A percentile compares a stretch with the other conserved stretches of the same genome.
phyloP scores from a whole-genome alignment of 129 eudicot genomes.

The Silybum marianum region DNA sequence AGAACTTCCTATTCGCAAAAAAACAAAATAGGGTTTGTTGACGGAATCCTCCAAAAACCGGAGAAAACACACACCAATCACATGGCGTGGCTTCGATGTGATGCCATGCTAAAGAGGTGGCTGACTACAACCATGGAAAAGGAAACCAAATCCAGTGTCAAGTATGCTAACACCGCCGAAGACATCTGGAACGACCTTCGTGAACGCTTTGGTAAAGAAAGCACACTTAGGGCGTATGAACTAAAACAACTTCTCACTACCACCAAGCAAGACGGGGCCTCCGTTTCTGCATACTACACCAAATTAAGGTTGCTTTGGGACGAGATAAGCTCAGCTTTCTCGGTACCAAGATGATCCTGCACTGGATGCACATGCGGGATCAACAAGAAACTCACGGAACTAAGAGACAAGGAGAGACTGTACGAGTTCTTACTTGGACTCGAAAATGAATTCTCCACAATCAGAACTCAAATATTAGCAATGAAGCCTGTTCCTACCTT shows the following conservation, averaged over 20 bases:
- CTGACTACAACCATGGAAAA: not conserved
- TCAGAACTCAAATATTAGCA: not conserved
- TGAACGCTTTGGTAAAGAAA: not conserved
- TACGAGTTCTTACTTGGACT: not conserved
- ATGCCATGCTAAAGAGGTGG: slow-evolving; percentile 8
- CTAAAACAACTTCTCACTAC: not conserved
- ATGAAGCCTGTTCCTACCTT: not conserved
- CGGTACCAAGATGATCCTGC: not conserved
- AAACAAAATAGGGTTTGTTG: not conserved
- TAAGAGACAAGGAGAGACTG: not conserved
- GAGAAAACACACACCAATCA: not conserved
- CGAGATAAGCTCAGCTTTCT: not conserved
- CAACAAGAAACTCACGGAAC: not conserved
- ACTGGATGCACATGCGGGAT: not conserved
- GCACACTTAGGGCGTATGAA: not conserved
- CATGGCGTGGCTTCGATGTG: not conserved
- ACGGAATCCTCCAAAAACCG: not conserved
- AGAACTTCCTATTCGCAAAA: not conserved
- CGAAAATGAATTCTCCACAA: not conserved
- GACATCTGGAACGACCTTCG: not conserved
- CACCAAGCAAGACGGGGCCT: not conserved
- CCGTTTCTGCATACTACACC: not conserved
- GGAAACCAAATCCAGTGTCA: not conserved
- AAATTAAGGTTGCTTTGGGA: not conserved
- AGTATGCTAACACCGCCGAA: not conserved